Percentiles rank a stretch among this genome's conserved stretches.
These are phyloP conservation scores for Thermochaetoides dissita DNA, from an alignment of 2,329 filamentous ascomycete genomes.

Conservation along the genomic window DNA sequence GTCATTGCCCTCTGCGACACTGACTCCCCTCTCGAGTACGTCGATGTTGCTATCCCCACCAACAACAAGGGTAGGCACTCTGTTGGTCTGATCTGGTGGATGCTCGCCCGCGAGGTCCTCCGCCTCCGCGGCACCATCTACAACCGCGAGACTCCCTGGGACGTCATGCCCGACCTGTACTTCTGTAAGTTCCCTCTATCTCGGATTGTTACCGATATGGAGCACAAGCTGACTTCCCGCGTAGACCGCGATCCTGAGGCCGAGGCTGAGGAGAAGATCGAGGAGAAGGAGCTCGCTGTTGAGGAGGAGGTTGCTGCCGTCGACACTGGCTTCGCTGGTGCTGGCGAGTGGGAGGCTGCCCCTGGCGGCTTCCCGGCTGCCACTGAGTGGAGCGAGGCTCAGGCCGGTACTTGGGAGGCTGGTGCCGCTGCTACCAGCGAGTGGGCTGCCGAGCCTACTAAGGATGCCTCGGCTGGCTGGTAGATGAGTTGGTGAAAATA, in stretches of 20 bases:
- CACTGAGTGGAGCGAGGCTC: conserved; percentile 42
- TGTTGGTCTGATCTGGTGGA: conserved; percentile 98
- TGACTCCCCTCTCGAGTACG: conserved; percentile 98
- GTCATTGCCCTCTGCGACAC: conserved; percentile 99
- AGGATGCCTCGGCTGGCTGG: conserved; percentile 34
- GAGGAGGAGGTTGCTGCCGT: conserved; percentile 77
- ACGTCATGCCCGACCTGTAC: conserved; percentile 99
- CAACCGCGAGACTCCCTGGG: conserved; percentile 93
- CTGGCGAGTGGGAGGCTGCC: conserved; percentile 74
- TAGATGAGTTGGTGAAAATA: conserved; percentile 23
- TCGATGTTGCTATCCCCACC: conserved; percentile 98
- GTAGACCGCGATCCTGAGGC: conserved; percentile 93
- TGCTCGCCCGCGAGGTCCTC: conserved; percentile 98
- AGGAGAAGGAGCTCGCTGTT: conserved; percentile 79
- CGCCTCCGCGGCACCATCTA: conserved; percentile 94
- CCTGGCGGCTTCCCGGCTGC: conserved; percentile 56
- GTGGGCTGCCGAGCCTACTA: conserved; percentile 35
- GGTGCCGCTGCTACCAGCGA: conserved; percentile 42
- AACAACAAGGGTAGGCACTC: conserved; percentile 99
- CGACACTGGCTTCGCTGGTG: conserved; percentile 58
- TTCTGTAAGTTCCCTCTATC: conserved; percentile 54
- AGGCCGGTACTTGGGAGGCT: conserved; percentile 36
- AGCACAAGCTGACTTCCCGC: conserved; percentile 7
- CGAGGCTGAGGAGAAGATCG: conserved; percentile 95
- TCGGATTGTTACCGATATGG: neutral